These are phyloP conservation scores for Cladosporium sp. DNA, from an alignment of 2,329 filamentous ascomycete species.

Conservation along the genomic window DNA sequence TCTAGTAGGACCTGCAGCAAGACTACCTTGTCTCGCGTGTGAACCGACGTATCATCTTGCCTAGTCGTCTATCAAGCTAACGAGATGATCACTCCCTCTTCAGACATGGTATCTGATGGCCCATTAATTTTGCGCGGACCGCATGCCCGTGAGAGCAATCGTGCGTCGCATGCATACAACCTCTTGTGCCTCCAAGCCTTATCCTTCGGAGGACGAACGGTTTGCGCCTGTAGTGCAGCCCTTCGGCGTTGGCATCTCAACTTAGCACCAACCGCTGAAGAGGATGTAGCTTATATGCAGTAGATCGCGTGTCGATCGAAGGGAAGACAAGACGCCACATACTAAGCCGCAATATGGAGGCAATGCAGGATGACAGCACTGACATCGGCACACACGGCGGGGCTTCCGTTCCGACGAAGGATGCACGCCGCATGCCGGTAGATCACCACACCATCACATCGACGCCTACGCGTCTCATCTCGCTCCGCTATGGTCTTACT, in stretches of 20 bases:
- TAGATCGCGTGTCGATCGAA: neutral
- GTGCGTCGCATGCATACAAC: neutral
- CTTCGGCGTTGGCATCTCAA: neutral
- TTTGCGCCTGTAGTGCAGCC: neutral
- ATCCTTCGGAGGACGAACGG: neutral
- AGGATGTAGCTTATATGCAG: neutral
- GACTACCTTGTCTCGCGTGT: neutral
- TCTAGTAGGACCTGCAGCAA: neutral
- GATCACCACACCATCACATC: neutral
- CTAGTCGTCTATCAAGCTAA: neutral
- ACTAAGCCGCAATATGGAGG: neutral
- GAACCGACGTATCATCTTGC: neutral
- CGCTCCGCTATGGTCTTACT: neutral
- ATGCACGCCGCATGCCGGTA: neutral
- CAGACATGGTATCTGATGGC: neutral
- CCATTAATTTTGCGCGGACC: neutral
- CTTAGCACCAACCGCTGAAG: neutral
- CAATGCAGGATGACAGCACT: constrained; percentile 5
- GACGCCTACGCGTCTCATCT: neutral
- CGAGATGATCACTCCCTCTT: neutral
- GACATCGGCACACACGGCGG: constrained; percentile 1
- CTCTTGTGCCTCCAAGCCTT: neutral
- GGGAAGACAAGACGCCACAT: neutral
- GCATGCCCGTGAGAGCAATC: neutral
- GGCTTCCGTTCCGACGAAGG: neutral